phyloP scores from a whole-genome alignment of 2,329 filamentous ascomycete species.

The Lasiodiplodia citricola region DNA sequence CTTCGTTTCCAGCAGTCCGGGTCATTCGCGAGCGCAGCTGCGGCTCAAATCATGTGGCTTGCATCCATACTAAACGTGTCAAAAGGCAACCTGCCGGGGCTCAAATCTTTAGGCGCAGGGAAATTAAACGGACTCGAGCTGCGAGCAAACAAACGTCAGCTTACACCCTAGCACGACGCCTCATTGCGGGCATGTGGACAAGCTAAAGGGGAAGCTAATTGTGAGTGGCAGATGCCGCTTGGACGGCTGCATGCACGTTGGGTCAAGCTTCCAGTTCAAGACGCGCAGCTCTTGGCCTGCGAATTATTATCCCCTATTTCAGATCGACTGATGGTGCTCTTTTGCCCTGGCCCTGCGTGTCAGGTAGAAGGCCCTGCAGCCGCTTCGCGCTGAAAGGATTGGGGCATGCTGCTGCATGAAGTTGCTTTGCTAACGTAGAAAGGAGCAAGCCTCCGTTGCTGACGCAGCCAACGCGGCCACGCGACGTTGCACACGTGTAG shows the following conservation, averaged over 20 bases:
- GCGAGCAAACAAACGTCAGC: conserved; percentile 1
- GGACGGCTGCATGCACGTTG: background rate
- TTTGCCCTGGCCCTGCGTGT: background rate
- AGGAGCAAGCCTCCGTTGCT: conserved; percentile 2
- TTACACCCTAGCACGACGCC: background rate
- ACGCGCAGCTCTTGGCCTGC: background rate
- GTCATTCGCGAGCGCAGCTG: background rate
- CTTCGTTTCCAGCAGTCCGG: conserved; percentile 18
- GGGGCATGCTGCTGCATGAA: background rate
- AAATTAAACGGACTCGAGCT: conserved; percentile 8
- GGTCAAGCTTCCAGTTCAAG: conserved; percentile 6
- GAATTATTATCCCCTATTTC: background rate
- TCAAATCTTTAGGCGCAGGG: background rate
- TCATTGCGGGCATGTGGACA: background rate
- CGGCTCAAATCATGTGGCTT: background rate
- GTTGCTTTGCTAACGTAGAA: conserved; percentile 5
- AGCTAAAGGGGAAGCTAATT: conserved; percentile 7
- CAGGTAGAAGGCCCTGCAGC: background rate
- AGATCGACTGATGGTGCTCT: background rate
- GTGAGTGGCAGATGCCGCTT: conserved; percentile 1
- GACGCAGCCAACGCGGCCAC: background rate
- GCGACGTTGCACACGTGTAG: conserved; percentile 12
- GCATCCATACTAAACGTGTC: background rate
- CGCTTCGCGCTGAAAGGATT: background rate
- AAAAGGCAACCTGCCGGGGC: background rate